These are phyloP conservation scores for Aspergillus thermomutatus DNA, from an alignment of 2,329 filamentous ascomycete genomes.

Conservation along the genomic window DNA sequence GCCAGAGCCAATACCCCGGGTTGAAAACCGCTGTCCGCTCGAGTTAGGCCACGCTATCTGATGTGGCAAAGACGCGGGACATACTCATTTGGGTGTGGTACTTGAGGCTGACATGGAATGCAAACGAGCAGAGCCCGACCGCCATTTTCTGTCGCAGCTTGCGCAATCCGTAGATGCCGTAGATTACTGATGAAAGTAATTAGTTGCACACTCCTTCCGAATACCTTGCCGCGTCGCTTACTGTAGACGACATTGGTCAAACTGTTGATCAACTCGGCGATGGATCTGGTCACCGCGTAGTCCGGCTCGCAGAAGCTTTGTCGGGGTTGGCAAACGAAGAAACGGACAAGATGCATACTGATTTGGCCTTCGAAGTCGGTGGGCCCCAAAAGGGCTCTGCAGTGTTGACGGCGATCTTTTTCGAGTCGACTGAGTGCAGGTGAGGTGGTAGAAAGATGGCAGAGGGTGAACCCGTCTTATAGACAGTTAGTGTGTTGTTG, in stretches of 20 bases:
- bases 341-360: not conserved
- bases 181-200: slow-evolving; percentile 15
- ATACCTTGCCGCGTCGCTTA: not conserved
- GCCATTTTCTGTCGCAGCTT: slow-evolving; percentile 12
- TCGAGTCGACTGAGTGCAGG: not conserved
- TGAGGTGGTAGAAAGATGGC: not conserved
- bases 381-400: slow-evolving; percentile 4
- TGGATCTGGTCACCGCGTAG: slow-evolving; percentile 22
- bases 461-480: not conserved
- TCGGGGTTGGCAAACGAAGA: not conserved
- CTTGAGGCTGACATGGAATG: slow-evolving; percentile 25
- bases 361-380: slow-evolving; percentile 5
- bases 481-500: not conserved
- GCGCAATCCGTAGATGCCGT: slow-evolving; percentile 17
- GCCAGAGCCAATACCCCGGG: slow-evolving; percentile 7
- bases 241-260: slow-evolving; percentile 25
- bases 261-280: slow-evolving; percentile 29
- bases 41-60: not conserved
- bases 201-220: not conserved
- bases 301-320: slow-evolving; percentile 12
- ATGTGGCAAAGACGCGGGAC: not conserved
- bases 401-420: not conserved
- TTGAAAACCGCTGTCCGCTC: slow-evolving; percentile 17
- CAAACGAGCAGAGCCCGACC: slow-evolving; percentile 23
- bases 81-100: slow-evolving; percentile 29